Base-by-base conservation (phyloP, 2,329 filamentous ascomycete genomes). In the Dissoconium aciculare region DNA sequence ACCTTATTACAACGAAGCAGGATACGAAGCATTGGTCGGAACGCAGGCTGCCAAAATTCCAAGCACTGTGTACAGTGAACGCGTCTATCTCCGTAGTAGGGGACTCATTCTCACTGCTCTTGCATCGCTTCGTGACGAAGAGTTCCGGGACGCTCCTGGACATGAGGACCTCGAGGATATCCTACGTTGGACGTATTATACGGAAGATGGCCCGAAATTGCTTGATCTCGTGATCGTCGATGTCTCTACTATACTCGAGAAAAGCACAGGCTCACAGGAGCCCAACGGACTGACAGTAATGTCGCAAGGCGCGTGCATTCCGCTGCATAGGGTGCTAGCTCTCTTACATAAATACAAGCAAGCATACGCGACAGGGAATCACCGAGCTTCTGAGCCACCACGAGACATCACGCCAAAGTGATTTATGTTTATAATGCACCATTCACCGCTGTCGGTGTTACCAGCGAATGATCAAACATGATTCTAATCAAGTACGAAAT, bases 1-100 rank as follows among this genome's bases (percentile, higher is more conserved):
- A 36, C 71, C 71, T 1, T 74, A 71, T 46, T 74, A 69, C 54
- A 74, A 74, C 43, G 71, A 75, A 53, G 69, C 71, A 8, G 70
- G 71, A 15, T 74, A 67, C 39, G 69, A 73, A 64, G 33, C 59
- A 55, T 27, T 59, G 3, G 41, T 37, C 2, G 50, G 47, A 4
- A 33, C 41, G 6, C 47, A 50, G 28, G 32, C 32, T 5, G 44
- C 38, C 26, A 50, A 44, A 31, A 29, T 40, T 11, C 36, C 45
- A 5, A 47, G 45, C 15, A 45, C 42, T 9, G 32, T 52, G 3
- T 52, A 50, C 30, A 53, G 35, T 30, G 48, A 52, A 36, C 40
- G 42, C 14, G 41, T 40, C 9, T 46, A 39, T 32, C 27, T 50
- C 16, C 40, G 40, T 21, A 40, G 42, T 4, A 40, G 40, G 13